Conservation (phyloP, 148 eudicot genomes). For the Amaranthus palmeri region DNA sequence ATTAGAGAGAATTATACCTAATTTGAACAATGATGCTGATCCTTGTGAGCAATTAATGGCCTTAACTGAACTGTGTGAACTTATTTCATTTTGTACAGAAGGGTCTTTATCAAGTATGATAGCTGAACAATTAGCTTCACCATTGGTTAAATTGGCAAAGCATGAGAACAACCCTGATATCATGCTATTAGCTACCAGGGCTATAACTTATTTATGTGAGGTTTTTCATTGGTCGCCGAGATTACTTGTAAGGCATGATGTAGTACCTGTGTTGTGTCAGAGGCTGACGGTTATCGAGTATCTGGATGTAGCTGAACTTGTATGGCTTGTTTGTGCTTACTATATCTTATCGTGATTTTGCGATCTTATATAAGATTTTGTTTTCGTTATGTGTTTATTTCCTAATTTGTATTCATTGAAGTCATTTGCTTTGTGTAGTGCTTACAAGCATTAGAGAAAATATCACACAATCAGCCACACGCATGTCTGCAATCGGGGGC, state of each 20-base stretch:
- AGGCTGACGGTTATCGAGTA: slow-evolving; percentile 65
- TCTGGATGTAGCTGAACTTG: slow-evolving; percentile 94
- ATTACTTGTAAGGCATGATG: slow-evolving; percentile 67
- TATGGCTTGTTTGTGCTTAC: slow-evolving; percentile 28
- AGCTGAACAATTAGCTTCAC: slow-evolving; percentile 59
- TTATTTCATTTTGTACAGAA: slow-evolving; percentile 66
- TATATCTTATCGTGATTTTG: neutral
- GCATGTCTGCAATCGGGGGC: slow-evolving; percentile 82
- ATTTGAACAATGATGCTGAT: slow-evolving; percentile 54
- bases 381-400: neutral
- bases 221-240: slow-evolving; percentile 56
- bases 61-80: slow-evolving; percentile 81
- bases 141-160: slow-evolving; percentile 66
- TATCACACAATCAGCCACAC: slow-evolving; percentile 76
- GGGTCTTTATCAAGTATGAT: slow-evolving; percentile 51
- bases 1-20: slow-evolving; percentile 42
- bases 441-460: slow-evolving; percentile 94
- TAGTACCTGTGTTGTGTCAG: slow-evolving; percentile 75
- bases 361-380: neutral
- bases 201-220: slow-evolving; percentile 89
- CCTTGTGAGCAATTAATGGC: slow-evolving; percentile 59
- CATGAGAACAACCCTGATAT: slow-evolving; percentile 64
- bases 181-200: slow-evolving; percentile 84
- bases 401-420: neutral
- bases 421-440: slow-evolving; percentile 50